Percentiles rank a stretch among this genome's conserved stretches.
Conservation (phyloP, 2,329 filamentous ascomycete genomes). For the Colletotrichum viniferum region DNA sequence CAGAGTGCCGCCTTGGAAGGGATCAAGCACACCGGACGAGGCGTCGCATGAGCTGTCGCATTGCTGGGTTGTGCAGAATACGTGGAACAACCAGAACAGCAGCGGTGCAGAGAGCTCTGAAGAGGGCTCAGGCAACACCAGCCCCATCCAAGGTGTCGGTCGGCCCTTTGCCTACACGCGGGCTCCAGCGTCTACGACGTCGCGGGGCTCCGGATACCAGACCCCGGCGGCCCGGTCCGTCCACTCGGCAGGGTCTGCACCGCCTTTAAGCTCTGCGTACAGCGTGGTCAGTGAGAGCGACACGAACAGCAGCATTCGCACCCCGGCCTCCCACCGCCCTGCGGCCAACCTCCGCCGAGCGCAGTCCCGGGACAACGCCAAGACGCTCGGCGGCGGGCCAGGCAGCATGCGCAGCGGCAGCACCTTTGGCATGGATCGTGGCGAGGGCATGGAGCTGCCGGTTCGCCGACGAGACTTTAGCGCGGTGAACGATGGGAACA, state of each 20-base stretch:
- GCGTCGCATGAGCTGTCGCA: conserved; percentile 55
- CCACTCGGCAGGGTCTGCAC: conserved; percentile 22
- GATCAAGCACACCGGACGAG: conserved; percentile 34
- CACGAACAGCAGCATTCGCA: conserved; percentile 28
- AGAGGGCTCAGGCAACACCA: conserved; percentile 25
- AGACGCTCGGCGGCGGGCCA: neutral
- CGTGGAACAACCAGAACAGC: conserved; percentile 38
- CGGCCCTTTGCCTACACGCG: conserved; percentile 27
- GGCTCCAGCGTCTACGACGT: conserved; percentile 25
- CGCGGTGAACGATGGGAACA: conserved; percentile 7
- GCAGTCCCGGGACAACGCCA: conserved; percentile 22
- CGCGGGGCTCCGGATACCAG: conserved; percentile 18
- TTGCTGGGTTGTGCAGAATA: conserved; percentile 53
- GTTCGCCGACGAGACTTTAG: conserved; percentile 15
- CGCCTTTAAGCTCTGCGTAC: conserved; percentile 29
- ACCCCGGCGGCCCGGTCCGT: conserved; percentile 26
- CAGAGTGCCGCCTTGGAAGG: conserved; percentile 60
- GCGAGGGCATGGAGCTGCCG: conserved; percentile 30
- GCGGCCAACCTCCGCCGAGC: conserved; percentile 10
- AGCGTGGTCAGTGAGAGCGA: conserved; percentile 34
- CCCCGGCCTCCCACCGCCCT: conserved; percentile 22
- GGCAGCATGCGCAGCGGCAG: conserved; percentile 18
- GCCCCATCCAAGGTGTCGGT: conserved; percentile 19
- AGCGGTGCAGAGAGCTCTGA: conserved; percentile 30
- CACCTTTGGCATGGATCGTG: conserved; percentile 23